Base-by-base conservation (phyloP, 78 protist genomes). In the Anaeramoeba flamelloides region DNA sequence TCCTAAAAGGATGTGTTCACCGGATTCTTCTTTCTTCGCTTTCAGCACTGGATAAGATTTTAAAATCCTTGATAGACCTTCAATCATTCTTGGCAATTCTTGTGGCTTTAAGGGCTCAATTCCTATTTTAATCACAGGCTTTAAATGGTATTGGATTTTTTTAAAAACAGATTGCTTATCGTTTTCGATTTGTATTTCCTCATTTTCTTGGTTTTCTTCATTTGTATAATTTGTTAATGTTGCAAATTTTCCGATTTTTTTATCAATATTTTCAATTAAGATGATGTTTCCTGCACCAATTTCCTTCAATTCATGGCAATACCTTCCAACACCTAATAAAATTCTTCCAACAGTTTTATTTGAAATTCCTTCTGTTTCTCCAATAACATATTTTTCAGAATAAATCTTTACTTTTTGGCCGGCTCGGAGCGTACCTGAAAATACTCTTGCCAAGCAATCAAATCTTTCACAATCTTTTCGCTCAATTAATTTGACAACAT, bases 71-170 rank as follows among this genome's bases (percentile, higher is more conserved):
- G 97, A 89, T 77, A 95, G 85, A 12, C 92, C 98, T 0, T 92
- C 98, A 41, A 92, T 41, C 99, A 97, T 91, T 83, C 92, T 92
- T 34, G 98, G 99, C 41, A 95, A 88, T 78, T 97, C 99, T 0
- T 92, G 77, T 31, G 98, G 98, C 77, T 86, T 78, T 36, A 94
- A 40, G 64, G 97, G 98, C 85, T 94, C 98, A 17, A 93, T 76
- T 2, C 97, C 96, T 0, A 97, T 86, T 78, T 93, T 93, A 65
- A 95, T 82, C 30, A 88, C 88, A 0, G 97, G 77, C 30, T 3
- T 4, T 1, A 91, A 90, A 32, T 37, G 80, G 87, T 53, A 82
- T 17, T 8, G 17, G 32, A 82, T 36, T 76, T 76, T 76, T 17
- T 26, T 39, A 38, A 76, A 76, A 26, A 17, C 17, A 8, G 78